Evolutionary conservation across 169 alveolate genomes (phyloP).

Genomic region (Eimeria falciformis): DNA sequence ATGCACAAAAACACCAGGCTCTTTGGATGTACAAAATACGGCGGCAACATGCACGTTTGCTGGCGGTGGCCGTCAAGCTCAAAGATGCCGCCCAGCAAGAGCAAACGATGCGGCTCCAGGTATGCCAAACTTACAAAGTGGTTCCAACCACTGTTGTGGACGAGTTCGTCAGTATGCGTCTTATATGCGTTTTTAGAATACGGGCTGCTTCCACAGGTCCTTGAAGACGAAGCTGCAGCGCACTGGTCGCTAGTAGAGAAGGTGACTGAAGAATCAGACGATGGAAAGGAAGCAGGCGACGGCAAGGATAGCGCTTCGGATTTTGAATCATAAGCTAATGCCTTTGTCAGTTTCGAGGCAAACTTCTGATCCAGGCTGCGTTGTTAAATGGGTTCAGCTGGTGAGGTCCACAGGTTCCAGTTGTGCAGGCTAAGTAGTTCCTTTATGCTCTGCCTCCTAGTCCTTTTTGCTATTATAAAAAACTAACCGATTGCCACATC

Average conservation of each 20-base stretch:
- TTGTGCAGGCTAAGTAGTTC: background rate
- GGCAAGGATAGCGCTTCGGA: background rate
- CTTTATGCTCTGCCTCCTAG: too few species aligned
- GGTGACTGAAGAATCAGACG: conserved; percentile 29
- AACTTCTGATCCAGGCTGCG: too few species aligned
- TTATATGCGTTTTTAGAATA: background rate
- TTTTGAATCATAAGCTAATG: background rate
- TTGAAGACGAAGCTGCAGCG: conserved; percentile 66
- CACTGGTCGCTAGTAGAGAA: conserved; percentile 59
- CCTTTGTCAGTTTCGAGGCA: background rate
- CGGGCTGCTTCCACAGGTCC: background rate
- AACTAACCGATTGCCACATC: too few species aligned
- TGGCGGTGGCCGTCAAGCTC: conserved; percentile 59
- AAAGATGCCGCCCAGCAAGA: conserved; percentile 62
- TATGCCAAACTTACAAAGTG: background rate
- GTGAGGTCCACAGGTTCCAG: background rate
- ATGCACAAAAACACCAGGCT: background rate
- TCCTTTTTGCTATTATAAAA: too few species aligned
- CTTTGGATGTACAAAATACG: background rate
- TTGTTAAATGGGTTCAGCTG: too few species aligned
- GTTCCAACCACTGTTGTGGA: background rate
- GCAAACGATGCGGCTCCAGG: conserved; percentile 58
- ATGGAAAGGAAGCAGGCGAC: conserved; percentile 7
- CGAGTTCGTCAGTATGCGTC: background rate
- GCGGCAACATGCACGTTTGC: conserved; percentile 55